Percentiles rank a stretch among this genome's conserved stretches.
Conservation (phyloP, 2,329 filamentous ascomycete genomes). For the Cryphonectria radicalis region DNA sequence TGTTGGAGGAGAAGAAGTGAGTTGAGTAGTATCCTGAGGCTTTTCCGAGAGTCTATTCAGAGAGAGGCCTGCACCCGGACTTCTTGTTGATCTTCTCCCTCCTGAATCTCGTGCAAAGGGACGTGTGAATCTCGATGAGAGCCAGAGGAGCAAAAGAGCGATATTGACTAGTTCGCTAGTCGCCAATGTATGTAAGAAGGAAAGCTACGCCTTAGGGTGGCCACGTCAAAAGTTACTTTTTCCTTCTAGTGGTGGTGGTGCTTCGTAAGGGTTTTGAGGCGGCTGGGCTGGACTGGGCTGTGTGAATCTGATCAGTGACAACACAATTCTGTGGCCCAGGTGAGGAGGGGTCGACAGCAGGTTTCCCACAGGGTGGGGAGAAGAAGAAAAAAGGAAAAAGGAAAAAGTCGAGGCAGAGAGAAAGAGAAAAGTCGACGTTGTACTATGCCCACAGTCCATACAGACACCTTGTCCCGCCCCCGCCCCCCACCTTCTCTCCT, state of each 20-base stretch:
- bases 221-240: background rate
- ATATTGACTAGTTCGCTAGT: background rate
- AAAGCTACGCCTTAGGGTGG: background rate
- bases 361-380: background rate
- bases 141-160: background rate
- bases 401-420: too few species aligned
- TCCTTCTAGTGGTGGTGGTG: background rate
- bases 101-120: background rate
- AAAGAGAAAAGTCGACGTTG: background rate
- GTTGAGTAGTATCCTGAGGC: background rate
- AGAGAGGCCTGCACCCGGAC: background rate
- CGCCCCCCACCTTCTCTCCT: background rate
- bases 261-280: background rate
- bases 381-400: too few species aligned
- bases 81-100: background rate
- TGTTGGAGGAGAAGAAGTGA: background rate
- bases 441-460: background rate
- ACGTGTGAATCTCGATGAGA: background rate
- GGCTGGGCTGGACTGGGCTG: background rate
- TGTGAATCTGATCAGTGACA: background rate
- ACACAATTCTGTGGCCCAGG: background rate
- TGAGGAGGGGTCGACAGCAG: background rate
- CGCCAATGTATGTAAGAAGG: background rate
- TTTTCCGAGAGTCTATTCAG: background rate
- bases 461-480: too few species aligned